Evolutionary conservation across 2,329 filamentous ascomycete genomes (phyloP).

Genomic region (Pleoardoris graminearum): DNA sequence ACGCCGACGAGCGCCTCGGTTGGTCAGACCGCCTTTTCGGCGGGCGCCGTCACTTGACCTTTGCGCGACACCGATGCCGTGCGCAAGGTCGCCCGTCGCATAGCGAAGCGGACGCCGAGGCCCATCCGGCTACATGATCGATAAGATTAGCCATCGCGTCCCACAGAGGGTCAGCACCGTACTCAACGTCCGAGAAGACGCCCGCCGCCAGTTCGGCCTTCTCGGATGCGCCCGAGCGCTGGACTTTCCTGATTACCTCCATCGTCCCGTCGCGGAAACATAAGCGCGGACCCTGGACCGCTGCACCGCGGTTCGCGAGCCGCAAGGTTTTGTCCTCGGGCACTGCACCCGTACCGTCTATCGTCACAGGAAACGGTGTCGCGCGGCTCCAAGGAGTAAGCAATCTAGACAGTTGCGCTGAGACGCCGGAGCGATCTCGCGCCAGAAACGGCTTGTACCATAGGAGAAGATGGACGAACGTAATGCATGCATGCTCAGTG

Average conservation of each 20-base stretch:
- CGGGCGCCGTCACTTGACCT: not conserved
- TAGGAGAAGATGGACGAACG: no score
- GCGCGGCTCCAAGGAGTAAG: not conserved
- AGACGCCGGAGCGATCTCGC: not conserved
- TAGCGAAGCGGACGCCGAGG: no score
- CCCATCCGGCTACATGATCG: not conserved
- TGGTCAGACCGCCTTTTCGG: constrained; percentile 2
- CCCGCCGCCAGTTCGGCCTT: not conserved
- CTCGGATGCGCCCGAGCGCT: not conserved
- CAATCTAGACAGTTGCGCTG: not conserved
- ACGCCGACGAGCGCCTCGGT: not conserved
- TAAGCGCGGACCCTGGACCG: constrained; percentile 1
- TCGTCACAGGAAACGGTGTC: no score
- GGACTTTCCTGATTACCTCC: not conserved
- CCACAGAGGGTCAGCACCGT: not conserved
- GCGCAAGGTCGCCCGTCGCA: no score
- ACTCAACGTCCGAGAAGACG: not conserved
- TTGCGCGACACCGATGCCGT: no score
- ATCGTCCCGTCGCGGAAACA: not conserved
- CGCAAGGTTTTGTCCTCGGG: no score
- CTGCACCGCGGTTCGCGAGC: not conserved
- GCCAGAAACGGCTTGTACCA: not conserved
- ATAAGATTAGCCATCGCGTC: not conserved
- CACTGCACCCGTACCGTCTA: no score
- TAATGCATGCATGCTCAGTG: not conserved